Percentiles rank a stretch among this genome's conserved stretches.
phyloP scores from a whole-genome alignment of 208 protist species.

The Blechomonas ayalai region DNA sequence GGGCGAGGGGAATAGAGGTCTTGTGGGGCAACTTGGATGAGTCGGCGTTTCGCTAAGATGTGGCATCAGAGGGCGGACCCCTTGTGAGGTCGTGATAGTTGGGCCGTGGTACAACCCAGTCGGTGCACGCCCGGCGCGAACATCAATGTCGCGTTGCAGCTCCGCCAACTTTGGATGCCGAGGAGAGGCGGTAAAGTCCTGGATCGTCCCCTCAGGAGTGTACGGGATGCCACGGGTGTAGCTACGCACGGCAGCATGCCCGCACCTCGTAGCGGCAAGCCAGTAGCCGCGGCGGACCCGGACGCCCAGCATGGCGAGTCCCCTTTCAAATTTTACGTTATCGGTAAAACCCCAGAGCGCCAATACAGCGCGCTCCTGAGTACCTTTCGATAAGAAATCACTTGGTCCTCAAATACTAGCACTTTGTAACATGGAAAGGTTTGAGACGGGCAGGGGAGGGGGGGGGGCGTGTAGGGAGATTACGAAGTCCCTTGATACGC shows the following conservation, averaged over 20 bases:
- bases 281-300: no score
- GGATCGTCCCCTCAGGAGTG: slow-evolving; percentile 50
- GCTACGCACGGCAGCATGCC: background rate
- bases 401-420: no score
- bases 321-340: no score
- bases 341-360: no score
- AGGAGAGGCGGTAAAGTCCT: slow-evolving; percentile 58
- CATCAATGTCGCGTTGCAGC: slow-evolving; percentile 47
- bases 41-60: slow-evolving; percentile 5
- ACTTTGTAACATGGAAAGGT: no score
- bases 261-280: no score
- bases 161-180: slow-evolving; percentile 33
- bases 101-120: slow-evolving; percentile 43
- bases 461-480: no score
- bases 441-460: no score
- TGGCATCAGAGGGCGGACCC: slow-evolving; percentile 25
- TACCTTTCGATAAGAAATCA: no score
- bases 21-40: background rate
- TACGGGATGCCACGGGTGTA: slow-evolving; percentile 58
- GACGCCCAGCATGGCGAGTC: no score
- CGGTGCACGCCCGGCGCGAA: slow-evolving; percentile 16
- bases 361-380: no score
- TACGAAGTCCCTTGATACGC: no score
- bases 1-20: background rate
- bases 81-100: slow-evolving; percentile 30